phyloP scores from a whole-genome alignment of 192 early-diverging fungal genomes.

The Coemansia sp. region DNA sequence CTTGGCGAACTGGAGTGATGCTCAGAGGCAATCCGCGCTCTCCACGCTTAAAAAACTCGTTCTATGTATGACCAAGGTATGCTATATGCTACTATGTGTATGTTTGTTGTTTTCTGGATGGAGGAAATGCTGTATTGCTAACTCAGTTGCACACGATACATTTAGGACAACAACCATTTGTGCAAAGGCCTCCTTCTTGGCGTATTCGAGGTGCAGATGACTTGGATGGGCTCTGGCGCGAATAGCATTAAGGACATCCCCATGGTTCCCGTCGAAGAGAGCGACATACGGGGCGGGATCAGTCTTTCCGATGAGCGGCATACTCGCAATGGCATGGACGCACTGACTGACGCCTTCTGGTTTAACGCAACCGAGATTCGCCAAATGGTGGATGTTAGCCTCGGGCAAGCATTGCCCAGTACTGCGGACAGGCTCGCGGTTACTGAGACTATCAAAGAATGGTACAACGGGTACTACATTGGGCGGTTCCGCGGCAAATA shows the following conservation, averaged over 20 bases:
- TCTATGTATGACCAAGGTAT: conserved; percentile 38
- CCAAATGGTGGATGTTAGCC: not conserved
- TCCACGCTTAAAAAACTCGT: conserved; percentile 20
- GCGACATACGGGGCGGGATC: conserved; percentile 7
- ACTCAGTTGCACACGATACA: not conserved
- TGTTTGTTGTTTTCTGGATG: too few species aligned
- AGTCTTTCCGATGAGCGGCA: too few species aligned
- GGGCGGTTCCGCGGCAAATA: not conserved
- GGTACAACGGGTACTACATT: not conserved
- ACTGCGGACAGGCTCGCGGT: not conserved
- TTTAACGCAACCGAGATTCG: not conserved
- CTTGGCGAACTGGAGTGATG: conserved; percentile 20
- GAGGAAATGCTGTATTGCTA: not conserved
- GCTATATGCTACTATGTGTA: not conserved
- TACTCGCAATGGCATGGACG: conserved; percentile 26
- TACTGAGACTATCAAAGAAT: not conserved
- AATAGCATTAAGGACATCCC: conserved; percentile 43
- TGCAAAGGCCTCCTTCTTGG: conserved; percentile 31
- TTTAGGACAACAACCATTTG: conserved; percentile 20
- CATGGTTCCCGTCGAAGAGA: conserved; percentile 28
- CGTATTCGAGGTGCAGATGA: conserved; percentile 38
- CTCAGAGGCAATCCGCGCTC: conserved; percentile 18
- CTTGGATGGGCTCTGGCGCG: conserved; percentile 39
- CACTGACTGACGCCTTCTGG: not conserved
- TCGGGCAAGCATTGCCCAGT: not conserved